phyloP scores from a whole-genome alignment of 768 basidiomycete species.

The Termitomyces sp. region DNA sequence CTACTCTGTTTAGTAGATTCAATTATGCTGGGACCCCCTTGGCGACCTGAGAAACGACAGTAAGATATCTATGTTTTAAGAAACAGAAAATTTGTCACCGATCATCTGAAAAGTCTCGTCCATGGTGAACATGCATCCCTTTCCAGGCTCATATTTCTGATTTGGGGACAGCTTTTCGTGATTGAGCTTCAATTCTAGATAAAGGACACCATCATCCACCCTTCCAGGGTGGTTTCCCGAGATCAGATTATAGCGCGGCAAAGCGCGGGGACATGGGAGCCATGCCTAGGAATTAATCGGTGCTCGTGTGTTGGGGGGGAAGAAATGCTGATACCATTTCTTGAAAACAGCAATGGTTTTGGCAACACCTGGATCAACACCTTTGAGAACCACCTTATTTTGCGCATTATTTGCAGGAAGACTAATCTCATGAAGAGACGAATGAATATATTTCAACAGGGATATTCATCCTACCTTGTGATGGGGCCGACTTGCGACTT shows the following conservation, averaged over 20 bases:
- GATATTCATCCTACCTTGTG: neutral
- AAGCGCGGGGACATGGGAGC: neutral
- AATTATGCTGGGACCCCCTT: neutral
- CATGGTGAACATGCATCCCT: conserved; percentile 10
- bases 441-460: no score
- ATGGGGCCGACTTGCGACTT: conserved; percentile 20
- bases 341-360: neutral
- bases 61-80: neutral
- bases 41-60: neutral
- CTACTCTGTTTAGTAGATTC: neutral
- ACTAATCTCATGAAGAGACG: no score
- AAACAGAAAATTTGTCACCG: neutral
- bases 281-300: neutral
- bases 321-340: neutral
- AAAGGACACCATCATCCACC: no score
- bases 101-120: conserved; percentile 16
- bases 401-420: neutral
- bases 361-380: neutral
- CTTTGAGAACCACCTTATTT: neutral
- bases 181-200: neutral
- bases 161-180: neutral
- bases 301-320: neutral
- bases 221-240: neutral
- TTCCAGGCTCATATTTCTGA: neutral
- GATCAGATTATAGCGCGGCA: neutral